Percentiles rank a stretch among this genome's conserved stretches.
phyloP scores from a whole-genome alignment of 192 early-diverging fungal genomes.

The Jimgerdemannia lactiflua region DNA sequence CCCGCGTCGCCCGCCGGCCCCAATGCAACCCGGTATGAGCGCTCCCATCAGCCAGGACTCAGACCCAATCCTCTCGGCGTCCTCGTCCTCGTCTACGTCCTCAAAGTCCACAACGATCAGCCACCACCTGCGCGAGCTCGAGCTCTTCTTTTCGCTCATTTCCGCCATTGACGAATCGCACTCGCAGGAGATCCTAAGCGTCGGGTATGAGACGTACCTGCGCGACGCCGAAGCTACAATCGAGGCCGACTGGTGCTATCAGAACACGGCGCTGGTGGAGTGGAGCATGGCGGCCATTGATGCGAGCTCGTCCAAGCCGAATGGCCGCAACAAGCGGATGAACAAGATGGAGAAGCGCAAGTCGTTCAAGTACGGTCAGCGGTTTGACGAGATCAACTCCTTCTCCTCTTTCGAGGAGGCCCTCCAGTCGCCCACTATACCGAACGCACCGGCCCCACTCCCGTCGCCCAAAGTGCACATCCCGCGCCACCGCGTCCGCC shows the following conservation, averaged over 20 bases:
- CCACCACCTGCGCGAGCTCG: slow-evolving; percentile 55
- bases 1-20: slow-evolving; percentile 13
- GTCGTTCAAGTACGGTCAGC: slow-evolving; percentile 49
- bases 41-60: neutral
- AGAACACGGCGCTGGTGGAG: slow-evolving; percentile 31
- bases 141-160: slow-evolving; percentile 56
- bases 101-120: slow-evolving; percentile 36
- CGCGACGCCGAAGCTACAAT: slow-evolving; percentile 47
- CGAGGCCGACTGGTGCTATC: slow-evolving; percentile 48
- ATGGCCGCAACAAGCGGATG: slow-evolving; percentile 22
- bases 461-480: slow-evolving; percentile 4
- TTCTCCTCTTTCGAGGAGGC: slow-evolving; percentile 29
- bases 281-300: slow-evolving; percentile 7
- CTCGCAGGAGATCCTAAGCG: slow-evolving; percentile 46
- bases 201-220: slow-evolving; percentile 55
- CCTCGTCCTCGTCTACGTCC: neutral
- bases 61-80: slow-evolving; percentile 2
- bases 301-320: slow-evolving; percentile 22
- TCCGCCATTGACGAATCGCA: slow-evolving; percentile 47
- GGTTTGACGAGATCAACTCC: slow-evolving; percentile 23
- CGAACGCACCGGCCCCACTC: slow-evolving; percentile 1
- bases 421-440: slow-evolving; percentile 12
- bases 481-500: slow-evolving; percentile 34
- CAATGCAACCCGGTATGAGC: neutral
- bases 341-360: slow-evolving; percentile 35